phyloP scores from a whole-genome alignment of 2,329 filamentous ascomycete genomes.

The Metarhizium sp. region DNA sequence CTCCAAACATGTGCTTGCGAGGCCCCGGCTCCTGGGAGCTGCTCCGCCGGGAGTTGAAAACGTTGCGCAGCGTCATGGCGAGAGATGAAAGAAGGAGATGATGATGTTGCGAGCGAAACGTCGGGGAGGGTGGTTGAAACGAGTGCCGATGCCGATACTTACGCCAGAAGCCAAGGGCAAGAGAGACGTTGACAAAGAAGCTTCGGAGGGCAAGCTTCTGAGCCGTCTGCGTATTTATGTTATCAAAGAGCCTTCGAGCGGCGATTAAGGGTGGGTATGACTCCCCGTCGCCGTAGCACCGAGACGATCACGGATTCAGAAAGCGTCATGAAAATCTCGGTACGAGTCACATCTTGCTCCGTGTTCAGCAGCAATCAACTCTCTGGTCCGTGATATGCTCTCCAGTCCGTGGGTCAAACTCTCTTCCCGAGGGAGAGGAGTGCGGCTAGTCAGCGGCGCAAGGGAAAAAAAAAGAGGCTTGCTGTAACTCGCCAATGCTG shows the following conservation, averaged over 20 bases:
- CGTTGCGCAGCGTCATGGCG: not conserved
- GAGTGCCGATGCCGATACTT: not conserved
- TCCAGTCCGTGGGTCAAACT: not conserved
- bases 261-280: not conserved
- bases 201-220: not conserved
- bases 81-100: too few species aligned
- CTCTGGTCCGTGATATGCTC: not conserved
- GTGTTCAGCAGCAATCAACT: not conserved
- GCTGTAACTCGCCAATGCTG: not conserved
- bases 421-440: not conserved
- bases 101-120: too few species aligned
- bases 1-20: constrained; percentile 1
- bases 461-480: not conserved
- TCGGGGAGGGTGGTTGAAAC: not conserved
- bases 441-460: not conserved
- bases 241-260: not conserved
- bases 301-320: not conserved
- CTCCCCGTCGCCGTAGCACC: not conserved
- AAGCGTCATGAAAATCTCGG: not conserved
- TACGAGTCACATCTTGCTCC: not conserved
- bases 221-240: not conserved
- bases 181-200: not conserved
- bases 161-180: not conserved
- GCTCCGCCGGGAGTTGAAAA: not conserved
- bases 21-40: not conserved